These are phyloP conservation scores for Penicillium sp. DNA, from an alignment of 2,329 filamentous ascomycete species.

Conservation along the genomic window DNA sequence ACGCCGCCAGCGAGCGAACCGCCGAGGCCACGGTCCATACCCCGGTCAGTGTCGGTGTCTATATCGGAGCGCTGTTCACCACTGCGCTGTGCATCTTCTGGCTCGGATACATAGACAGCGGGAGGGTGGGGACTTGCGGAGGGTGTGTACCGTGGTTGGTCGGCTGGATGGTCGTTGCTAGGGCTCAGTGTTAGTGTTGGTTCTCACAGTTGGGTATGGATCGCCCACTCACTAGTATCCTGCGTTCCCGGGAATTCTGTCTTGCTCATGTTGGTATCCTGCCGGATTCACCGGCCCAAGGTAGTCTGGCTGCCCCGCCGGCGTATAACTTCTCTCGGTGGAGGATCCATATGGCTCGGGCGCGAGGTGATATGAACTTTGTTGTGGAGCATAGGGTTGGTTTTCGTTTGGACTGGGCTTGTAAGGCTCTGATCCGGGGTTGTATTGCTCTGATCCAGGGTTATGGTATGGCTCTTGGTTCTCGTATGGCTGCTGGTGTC, in stretches of 20 bases:
- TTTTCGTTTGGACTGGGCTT: slow-evolving; percentile 14
- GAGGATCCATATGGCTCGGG: slow-evolving; percentile 29
- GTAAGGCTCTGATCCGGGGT: slow-evolving; percentile 29
- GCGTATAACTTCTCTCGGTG: slow-evolving; percentile 47
- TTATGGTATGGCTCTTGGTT: slow-evolving; percentile 18
- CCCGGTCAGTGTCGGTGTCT: slow-evolving; percentile 27
- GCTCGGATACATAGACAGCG: slow-evolving; percentile 19
- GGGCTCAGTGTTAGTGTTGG: not conserved
- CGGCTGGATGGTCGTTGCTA: slow-evolving; percentile 16
- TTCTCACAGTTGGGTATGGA: not conserved
- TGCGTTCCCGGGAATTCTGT: slow-evolving; percentile 23
- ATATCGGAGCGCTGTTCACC: slow-evolving; percentile 12
- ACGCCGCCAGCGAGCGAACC: slow-evolving; percentile 58
- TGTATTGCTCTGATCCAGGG: slow-evolving; percentile 17
- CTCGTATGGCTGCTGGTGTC: slow-evolving; percentile 29
- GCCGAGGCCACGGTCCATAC: slow-evolving; percentile 56
- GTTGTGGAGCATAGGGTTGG: slow-evolving; percentile 32
- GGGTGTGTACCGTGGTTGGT: slow-evolving; percentile 21
- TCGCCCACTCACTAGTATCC: slow-evolving; percentile 36
- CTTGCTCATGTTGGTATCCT: slow-evolving; percentile 47
- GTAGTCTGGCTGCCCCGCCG: slow-evolving; percentile 37
- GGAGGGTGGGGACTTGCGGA: slow-evolving; percentile 17
- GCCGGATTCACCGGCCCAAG: slow-evolving; percentile 41
- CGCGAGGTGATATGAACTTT: slow-evolving; percentile 27
- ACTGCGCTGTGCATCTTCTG: slow-evolving; percentile 8